Evolutionary conservation across 495 filamentous ascomycete genomes (phyloP).

Genomic region (Talaromyces wortmannii): DNA sequence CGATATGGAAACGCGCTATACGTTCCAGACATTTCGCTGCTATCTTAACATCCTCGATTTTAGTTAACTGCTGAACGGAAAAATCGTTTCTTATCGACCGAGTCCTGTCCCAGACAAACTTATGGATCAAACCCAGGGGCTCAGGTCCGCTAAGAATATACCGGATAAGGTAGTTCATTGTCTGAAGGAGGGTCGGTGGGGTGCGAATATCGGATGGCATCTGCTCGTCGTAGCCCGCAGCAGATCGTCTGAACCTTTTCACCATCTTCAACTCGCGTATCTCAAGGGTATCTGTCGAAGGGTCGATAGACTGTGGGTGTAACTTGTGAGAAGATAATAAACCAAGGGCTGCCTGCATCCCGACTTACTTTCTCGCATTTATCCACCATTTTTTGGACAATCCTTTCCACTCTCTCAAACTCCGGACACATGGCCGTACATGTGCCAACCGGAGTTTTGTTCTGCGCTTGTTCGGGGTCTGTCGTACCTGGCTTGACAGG

Average conservation of each 20-base stretch:
- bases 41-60: constrained; percentile 56
- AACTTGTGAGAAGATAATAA: not conserved
- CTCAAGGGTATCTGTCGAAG: constrained; percentile 24
- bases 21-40: constrained; percentile 79
- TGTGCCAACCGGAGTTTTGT: constrained; percentile 77
- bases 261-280: constrained; percentile 58
- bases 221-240: constrained; percentile 86
- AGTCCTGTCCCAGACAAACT: constrained; percentile 92
- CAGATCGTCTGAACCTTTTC: constrained; percentile 84
- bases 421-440: constrained; percentile 94
- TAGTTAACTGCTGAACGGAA: constrained; percentile 74
- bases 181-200: constrained; percentile 62
- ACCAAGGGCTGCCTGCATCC: not conserved
- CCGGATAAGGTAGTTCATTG: constrained; percentile 77
- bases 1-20: constrained; percentile 86
- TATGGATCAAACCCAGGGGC: constrained; percentile 62
- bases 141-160: constrained; percentile 60
- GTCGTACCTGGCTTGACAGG: constrained; percentile 73
- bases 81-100: constrained; percentile 91
- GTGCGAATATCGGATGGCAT: constrained; percentile 90
- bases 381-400: constrained; percentile 61
- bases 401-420: constrained; percentile 75
- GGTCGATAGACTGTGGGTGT: constrained; percentile 25
- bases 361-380: constrained; percentile 48
- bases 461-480: constrained; percentile 81